These are phyloP conservation scores for Fragilaria radians DNA, from an alignment of 108 stramenopile genomes.

Conservation along the genomic window DNA sequence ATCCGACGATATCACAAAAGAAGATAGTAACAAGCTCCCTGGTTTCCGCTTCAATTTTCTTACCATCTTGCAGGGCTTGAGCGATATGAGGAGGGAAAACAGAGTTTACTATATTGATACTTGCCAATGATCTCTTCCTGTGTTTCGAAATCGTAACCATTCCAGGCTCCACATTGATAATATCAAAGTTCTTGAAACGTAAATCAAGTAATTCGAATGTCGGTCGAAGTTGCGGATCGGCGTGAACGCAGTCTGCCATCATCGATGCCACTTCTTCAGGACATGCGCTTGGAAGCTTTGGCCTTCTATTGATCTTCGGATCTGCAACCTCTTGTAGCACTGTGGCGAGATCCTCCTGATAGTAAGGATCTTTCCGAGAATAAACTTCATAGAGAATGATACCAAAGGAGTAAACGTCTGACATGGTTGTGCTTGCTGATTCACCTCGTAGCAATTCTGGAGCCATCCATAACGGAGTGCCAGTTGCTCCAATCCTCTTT, in stretches of 20 bases:
- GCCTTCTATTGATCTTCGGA: slow-evolving; percentile 16
- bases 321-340: slow-evolving; percentile 17
- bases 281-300: slow-evolving; percentile 9
- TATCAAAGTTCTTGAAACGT: slow-evolving; percentile 3
- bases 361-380: slow-evolving; percentile 40
- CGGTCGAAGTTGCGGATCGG: slow-evolving; percentile 21
- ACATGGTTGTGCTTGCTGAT: slow-evolving; percentile 25
- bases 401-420: slow-evolving; percentile 46
- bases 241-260: slow-evolving; percentile 23
- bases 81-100: slow-evolving; percentile 53
- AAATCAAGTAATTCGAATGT: slow-evolving; percentile 22
- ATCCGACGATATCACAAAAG: slow-evolving; percentile 23
- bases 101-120: slow-evolving; percentile 15
- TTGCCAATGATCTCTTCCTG: slow-evolving; percentile 1
- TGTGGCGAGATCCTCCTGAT: slow-evolving; percentile 22
- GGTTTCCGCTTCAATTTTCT: not conserved
- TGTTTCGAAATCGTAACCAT: not conserved
- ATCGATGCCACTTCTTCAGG: slow-evolving; percentile 10
- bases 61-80: slow-evolving; percentile 33
- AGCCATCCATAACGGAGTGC: slow-evolving; percentile 95
- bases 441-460: slow-evolving; percentile 58
- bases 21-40: slow-evolving; percentile 13
- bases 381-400: slow-evolving; percentile 53
- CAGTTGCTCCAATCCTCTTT: slow-evolving; percentile 35
- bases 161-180: slow-evolving; percentile 11